phyloP scores from a whole-genome alignment of 1,139 yeast species.

The Kodamaea alishanica region DNA sequence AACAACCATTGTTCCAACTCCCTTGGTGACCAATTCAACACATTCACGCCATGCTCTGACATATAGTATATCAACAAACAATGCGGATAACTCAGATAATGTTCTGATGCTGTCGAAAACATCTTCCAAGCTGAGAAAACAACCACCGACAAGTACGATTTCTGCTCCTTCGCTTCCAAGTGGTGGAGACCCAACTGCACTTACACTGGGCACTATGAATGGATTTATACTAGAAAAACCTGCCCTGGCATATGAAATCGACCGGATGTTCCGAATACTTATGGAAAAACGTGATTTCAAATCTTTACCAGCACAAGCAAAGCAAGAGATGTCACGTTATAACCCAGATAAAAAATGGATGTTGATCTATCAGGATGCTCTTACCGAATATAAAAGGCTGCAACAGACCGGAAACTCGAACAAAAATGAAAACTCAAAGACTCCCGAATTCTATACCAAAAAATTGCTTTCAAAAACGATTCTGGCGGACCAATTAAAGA shows the following conservation, averaged over 20 bases:
- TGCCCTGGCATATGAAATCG: constrained; percentile 55
- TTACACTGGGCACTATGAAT: constrained; percentile 13
- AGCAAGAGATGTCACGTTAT: constrained; percentile 72
- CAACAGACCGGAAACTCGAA: constrained; percentile 27
- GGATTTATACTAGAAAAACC: constrained; percentile 51
- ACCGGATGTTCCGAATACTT: constrained; percentile 60
- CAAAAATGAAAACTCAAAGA: constrained; percentile 38
- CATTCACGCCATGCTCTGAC: constrained; percentile 43
- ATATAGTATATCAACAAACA: constrained; percentile 26
- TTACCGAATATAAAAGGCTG: constrained; percentile 67
- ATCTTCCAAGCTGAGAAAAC: constrained; percentile 6
- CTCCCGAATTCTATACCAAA: constrained; percentile 79
- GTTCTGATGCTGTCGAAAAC: constrained; percentile 3
- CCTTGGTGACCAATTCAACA: constrained; percentile 30
- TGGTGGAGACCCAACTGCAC: constrained; percentile 20
- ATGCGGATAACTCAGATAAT: background rate
- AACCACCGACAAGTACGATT: constrained; percentile 13
- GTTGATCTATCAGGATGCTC: constrained; percentile 82
- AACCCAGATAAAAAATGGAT: constrained; percentile 85
- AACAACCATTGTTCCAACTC: constrained; percentile 27
- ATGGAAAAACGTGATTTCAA: constrained; percentile 83
- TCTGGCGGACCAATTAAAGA: constrained; percentile 68
- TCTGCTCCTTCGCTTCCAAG: constrained; percentile 24
- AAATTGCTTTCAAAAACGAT: constrained; percentile 68
- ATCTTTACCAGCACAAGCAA: constrained; percentile 73